phyloP scores from a whole-genome alignment of 2,329 filamentous ascomycete species.

The Exophiala oligosperma region DNA sequence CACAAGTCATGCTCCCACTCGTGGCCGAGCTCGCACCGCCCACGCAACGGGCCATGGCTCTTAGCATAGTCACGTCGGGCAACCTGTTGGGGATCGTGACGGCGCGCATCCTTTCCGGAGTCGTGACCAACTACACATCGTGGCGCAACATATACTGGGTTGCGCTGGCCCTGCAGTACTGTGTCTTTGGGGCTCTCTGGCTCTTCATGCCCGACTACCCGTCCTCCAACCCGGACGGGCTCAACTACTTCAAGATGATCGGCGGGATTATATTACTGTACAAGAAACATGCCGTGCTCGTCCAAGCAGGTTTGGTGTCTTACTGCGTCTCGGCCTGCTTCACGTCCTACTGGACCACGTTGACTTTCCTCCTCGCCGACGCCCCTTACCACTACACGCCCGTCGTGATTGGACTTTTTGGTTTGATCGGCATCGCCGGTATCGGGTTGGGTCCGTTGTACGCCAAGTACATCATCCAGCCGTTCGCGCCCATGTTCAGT shows the following conservation, averaged over 20 bases:
- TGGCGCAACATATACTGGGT: constrained; percentile 83
- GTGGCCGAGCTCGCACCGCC: constrained; percentile 76
- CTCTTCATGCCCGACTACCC: constrained; percentile 81
- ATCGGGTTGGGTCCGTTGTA: constrained; percentile 70
- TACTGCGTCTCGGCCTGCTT: constrained; percentile 64
- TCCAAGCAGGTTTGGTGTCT: constrained; percentile 67
- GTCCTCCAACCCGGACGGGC: constrained; percentile 63
- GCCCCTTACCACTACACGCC: constrained; percentile 68
- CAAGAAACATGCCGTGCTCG: constrained; percentile 64
- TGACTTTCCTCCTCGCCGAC: constrained; percentile 75
- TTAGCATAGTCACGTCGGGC: constrained; percentile 74
- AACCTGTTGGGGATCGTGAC: constrained; percentile 74
- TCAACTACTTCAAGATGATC: constrained; percentile 52
- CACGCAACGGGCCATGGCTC: constrained; percentile 64
- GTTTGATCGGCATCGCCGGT: constrained; percentile 70
- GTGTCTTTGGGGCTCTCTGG: constrained; percentile 66
- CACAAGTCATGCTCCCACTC: constrained; percentile 75
- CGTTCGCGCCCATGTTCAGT: constrained; percentile 62
- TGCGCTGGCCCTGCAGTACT: constrained; percentile 67
- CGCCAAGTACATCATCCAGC: constrained; percentile 68
- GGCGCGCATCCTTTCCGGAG: constrained; percentile 72
- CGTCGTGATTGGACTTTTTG: constrained; percentile 73
- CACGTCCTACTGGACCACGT: constrained; percentile 70
- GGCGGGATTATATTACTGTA: constrained; percentile 65
- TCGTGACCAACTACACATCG: constrained; percentile 69